phyloP scores from a whole-genome alignment of 495 filamentous ascomycete species.

The Penicillium cataractarum region DNA sequence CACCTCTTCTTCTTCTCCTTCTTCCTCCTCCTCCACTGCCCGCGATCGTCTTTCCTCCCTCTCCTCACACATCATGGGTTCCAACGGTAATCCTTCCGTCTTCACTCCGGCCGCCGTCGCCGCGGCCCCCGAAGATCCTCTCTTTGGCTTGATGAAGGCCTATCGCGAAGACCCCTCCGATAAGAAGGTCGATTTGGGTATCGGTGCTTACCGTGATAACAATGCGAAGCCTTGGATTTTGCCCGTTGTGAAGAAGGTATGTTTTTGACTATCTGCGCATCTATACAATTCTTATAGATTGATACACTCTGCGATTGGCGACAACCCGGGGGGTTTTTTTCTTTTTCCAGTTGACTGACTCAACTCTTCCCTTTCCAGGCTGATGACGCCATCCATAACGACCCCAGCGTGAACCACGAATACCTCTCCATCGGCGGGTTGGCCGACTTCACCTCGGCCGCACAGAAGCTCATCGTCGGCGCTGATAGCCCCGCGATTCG shows the following conservation, averaged over 20 bases:
- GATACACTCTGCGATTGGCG: neutral
- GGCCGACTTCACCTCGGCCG: conserved; percentile 78
- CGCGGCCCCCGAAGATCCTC: conserved; percentile 89
- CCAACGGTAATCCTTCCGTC: conserved; percentile 55
- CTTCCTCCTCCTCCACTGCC: conserved; percentile 25
- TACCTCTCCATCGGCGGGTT: conserved; percentile 96
- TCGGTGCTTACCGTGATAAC: conserved; percentile 95
- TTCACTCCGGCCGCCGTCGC: conserved; percentile 82
- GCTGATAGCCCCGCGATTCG: conserved; percentile 75
- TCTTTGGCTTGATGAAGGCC: conserved; percentile 91
- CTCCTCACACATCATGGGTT: conserved; percentile 52
- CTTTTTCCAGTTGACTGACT: neutral
- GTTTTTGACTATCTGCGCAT: conserved; percentile 10
- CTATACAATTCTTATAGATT: neutral
- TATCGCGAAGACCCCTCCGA: conserved; percentile 81
- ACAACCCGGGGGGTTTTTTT: no score
- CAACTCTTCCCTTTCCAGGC: conserved; percentile 59
- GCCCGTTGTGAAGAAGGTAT: conserved; percentile 93
- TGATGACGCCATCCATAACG: conserved; percentile 81
- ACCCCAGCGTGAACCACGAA: conserved; percentile 94
- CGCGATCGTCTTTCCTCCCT: conserved; percentile 45
- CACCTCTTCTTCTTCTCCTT: conserved; percentile 19
- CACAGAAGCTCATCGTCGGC: conserved; percentile 87
- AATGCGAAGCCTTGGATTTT: conserved; percentile 98
- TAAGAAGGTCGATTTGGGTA: conserved; percentile 93